phyloP scores from a whole-genome alignment of 371 early-diverging fungal species.

The Amoeboaphelidium protococcarum region DNA sequence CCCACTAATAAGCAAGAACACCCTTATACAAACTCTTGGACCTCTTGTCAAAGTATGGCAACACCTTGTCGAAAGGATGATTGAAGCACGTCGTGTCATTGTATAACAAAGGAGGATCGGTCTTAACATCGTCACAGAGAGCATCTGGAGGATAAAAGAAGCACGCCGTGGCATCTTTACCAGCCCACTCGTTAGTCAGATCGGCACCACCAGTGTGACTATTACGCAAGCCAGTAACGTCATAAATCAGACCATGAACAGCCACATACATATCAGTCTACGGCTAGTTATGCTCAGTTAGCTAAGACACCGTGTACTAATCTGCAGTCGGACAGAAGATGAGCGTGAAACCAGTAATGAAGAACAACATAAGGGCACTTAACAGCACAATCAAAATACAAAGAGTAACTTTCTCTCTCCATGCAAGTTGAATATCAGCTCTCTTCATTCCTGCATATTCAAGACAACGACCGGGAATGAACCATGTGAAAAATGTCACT shows the following conservation, averaged over 20 bases:
- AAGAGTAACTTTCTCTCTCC: conserved; percentile 86
- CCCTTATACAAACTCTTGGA: conserved; percentile 44
- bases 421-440: conserved; percentile 62
- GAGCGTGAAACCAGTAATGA: conserved; percentile 58
- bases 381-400: conserved; percentile 56
- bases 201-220: conserved; percentile 23
- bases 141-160: conserved; percentile 23
- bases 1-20: conserved; percentile 21
- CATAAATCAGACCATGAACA: conserved; percentile 47
- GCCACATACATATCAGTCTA: conserved; percentile 21
- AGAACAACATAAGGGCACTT: conserved; percentile 56
- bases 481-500: conserved; percentile 46
- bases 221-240: conserved; percentile 32
- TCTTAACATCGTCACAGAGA: conserved; percentile 24
- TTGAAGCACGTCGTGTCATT: conserved; percentile 18
- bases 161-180: conserved; percentile 24
- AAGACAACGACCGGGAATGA: conserved; percentile 31
- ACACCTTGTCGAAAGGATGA: conserved; percentile 20
- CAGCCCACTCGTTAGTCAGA: conserved; percentile 20
- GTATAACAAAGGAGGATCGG: no score
- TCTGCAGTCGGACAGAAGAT: conserved; percentile 43
- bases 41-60: conserved; percentile 40
- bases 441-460: conserved; percentile 39
- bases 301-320: conserved; percentile 4
- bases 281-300: conserved; percentile 21